These are phyloP conservation scores for Tetradesmus lagerheimii DNA, from an alignment of 139 green algal genomes.

Conservation along the genomic window DNA sequence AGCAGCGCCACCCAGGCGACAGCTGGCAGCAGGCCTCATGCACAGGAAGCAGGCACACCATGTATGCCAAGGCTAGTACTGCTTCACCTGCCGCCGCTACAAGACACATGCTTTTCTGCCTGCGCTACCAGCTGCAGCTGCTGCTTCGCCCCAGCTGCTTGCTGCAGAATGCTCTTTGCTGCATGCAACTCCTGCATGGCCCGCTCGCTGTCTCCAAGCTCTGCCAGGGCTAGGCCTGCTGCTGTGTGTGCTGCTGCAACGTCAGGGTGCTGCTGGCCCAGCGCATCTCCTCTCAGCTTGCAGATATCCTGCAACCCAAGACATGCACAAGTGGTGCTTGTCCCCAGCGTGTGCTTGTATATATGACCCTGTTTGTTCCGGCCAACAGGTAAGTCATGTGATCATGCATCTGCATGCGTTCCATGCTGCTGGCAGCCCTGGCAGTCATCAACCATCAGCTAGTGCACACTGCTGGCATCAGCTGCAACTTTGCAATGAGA, in stretches of 20 bases:
- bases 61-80: background rate
- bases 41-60: no score
- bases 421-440: no score
- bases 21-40: background rate
- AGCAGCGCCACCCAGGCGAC: background rate
- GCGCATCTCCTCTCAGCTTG: constrained; percentile 30
- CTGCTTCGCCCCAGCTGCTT: background rate
- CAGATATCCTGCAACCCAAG: constrained; percentile 39
- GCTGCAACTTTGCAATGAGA: no score
- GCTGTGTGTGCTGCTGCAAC: constrained; percentile 67
- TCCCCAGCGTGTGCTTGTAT: no score
- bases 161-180: background rate
- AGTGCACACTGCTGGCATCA: no score
- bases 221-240: constrained; percentile 68
- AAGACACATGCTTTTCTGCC: background rate
- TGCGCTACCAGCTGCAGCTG: constrained; percentile 17
- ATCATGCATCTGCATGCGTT: no score
- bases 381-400: no score
- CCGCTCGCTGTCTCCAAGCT: constrained; percentile 65
- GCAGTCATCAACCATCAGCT: no score
- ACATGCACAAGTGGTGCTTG: no score
- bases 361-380: no score
- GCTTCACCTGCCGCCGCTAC: background rate
- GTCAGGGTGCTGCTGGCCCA: constrained; percentile 55
- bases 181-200: constrained; percentile 50